Evolutionary conservation across 148 eudicot genomes (phyloP), one percentile per base, ranked within the genome.

Genomic region (Rhododendron simsii): DNA sequence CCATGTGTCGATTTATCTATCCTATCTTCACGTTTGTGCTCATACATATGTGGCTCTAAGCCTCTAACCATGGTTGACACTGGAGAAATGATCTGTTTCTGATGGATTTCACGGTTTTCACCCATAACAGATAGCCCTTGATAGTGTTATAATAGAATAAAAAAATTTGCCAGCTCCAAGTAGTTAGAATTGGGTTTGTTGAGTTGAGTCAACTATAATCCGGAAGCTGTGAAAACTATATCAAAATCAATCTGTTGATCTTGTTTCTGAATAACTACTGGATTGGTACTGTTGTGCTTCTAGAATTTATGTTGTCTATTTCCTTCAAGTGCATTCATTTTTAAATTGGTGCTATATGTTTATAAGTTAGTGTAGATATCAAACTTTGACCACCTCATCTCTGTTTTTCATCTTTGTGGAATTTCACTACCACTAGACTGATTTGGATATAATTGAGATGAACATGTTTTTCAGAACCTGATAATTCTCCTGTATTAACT

Each of bases 401-500:
- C 30, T 15, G 39, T 82, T 82, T 61, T 39, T 7, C 44, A 57
- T 18, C 10, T 82, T 57, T 35, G 21, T 61, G 23, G 10, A 82
- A 61, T 57, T 21, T 37, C 71, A 30, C 13, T 21, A 57, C 23
- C 11, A 57, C 44, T 59, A 57, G 33, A 35, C 14, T 0, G 5
- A 23, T 65, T 44, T 86, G 35, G 44, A 30, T 73, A 30, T 71
- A 12, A 80, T 67, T 59, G 78, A 71, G 53, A 45, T 26, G 28
- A 51, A 71, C 76, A 18, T 82, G 77, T 81, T 23, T 86, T 82
- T 65, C 87, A 88, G 87, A 88, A 61, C 88, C 87, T 82, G 57
- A 82, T 44, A 37, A 78, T 47, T 85, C 89, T 86, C 86, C 89
- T 41, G 78, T 83, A 23, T 85, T 84, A 71, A 51, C 92, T 57